phyloP scores from a whole-genome alignment of 2,329 filamentous ascomycete species.

The Rhexocercosporidium sp. region DNA sequence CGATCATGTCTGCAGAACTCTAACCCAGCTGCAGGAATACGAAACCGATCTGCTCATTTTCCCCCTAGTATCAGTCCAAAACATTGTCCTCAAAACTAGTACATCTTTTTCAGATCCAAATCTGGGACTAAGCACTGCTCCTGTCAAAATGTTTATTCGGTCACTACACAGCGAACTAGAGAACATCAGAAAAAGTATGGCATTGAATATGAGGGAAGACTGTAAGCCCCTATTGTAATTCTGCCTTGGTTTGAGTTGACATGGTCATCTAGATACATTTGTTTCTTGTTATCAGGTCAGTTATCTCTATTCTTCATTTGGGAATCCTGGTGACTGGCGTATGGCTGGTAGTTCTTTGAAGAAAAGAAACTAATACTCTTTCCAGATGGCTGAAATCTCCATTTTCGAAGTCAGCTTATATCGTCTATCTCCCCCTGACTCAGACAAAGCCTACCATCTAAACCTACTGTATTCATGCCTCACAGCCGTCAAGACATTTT shows the following conservation, averaged over 20 bases:
- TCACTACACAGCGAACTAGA: constrained; percentile 16
- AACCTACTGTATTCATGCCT: constrained; percentile 21
- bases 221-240: not conserved
- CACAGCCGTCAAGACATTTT: constrained; percentile 18
- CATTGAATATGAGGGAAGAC: not conserved
- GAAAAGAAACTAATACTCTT: not conserved
- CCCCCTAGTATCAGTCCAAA: constrained; percentile 32
- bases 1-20: constrained; percentile 17
- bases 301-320: not conserved
- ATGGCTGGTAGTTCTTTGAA: not conserved
- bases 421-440: not conserved
- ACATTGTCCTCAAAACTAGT: constrained; percentile 26
- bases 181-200: constrained; percentile 8
- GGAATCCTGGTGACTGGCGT: too few relatives aligned
- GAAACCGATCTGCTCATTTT: constrained; percentile 35
- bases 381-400: constrained; percentile 18
- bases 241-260: not conserved
- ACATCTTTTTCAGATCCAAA: constrained; percentile 19
- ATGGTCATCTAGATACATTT: not conserved
- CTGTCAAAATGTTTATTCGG: constrained; percentile 17
- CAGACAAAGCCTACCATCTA: constrained; percentile 21
- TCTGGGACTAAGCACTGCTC: not conserved
- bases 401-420: constrained; percentile 20
- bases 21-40: constrained; percentile 28
- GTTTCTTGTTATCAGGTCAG: constrained; percentile 10